Evolutionary conservation across 2,329 filamentous ascomycete species (phyloP).

Genomic region (Zopfia rhizophila): DNA sequence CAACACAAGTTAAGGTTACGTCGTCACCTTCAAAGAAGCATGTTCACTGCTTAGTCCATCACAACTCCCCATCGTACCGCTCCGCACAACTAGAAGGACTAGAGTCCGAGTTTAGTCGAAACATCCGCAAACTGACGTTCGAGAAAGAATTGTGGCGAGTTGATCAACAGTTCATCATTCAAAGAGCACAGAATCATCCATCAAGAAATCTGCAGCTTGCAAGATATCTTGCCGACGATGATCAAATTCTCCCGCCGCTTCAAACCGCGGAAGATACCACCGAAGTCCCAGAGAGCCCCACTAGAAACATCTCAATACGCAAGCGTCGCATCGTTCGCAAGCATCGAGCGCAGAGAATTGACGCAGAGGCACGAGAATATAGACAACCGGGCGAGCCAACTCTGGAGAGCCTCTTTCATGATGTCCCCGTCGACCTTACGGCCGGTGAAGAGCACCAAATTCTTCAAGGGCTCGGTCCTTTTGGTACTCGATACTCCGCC

Average conservation of each 20-base stretch:
- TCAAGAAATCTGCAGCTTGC: slow-evolving; percentile 41
- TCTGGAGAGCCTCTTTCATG: slow-evolving; percentile 27
- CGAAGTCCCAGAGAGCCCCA: slow-evolving; percentile 14
- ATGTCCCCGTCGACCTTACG: slow-evolving; percentile 5
- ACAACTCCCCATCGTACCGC: slow-evolving; percentile 32
- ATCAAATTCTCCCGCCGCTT: slow-evolving; percentile 30
- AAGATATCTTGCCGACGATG: slow-evolving; percentile 46
- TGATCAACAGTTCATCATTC: slow-evolving; percentile 37
- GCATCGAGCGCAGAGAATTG: slow-evolving; percentile 56
- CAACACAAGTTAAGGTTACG: no score
- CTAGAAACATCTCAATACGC: slow-evolving; percentile 13
- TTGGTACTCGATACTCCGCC: slow-evolving; percentile 61
- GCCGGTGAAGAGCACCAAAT: slow-evolving; percentile 11
- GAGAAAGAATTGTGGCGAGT: slow-evolving; percentile 40
- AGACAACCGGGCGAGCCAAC: slow-evolving; percentile 55
- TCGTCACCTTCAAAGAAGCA: slow-evolving; percentile 24
- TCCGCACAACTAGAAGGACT: slow-evolving; percentile 56
- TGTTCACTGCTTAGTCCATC: neutral
- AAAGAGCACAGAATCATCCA: slow-evolving; percentile 17
- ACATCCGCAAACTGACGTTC: slow-evolving; percentile 52
- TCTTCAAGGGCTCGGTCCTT: slow-evolving; percentile 59
- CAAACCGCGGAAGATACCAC: slow-evolving; percentile 29
- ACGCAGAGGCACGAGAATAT: slow-evolving; percentile 58
- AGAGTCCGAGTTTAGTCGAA: slow-evolving; percentile 49
- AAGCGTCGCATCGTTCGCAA: slow-evolving; percentile 48